A percentile compares a stretch with the other conserved stretches of the same genome.
Conservation (phyloP, 176 grass and related monocot genomes). For the Thinopyrum elongatum region DNA sequence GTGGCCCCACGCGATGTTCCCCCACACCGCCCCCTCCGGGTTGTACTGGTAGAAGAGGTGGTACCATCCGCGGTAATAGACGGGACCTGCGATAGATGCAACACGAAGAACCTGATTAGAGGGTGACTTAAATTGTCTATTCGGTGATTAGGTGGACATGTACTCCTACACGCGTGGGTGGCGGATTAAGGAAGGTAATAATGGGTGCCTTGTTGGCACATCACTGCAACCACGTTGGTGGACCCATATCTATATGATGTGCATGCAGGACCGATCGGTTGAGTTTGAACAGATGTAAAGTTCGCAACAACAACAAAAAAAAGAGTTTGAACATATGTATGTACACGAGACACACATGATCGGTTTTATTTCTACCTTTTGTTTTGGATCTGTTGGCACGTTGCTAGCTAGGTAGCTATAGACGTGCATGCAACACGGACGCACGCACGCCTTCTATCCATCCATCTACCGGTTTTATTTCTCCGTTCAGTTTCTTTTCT, state of each 20-base stretch:
- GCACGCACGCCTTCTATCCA: background rate
- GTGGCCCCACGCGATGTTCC: slow-evolving; percentile 88
- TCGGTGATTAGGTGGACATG: background rate
- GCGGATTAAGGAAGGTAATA: background rate
- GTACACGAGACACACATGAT: too few species aligned
- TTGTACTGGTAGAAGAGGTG: slow-evolving; percentile 97
- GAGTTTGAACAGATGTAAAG: too few species aligned
- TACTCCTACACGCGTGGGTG: background rate
- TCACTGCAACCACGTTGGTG: background rate
- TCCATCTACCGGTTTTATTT: background rate
- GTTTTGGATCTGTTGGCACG: background rate
- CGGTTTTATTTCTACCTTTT: background rate
- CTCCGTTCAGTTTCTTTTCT: background rate
- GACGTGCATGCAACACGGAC: background rate
- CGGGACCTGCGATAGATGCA: slow-evolving; percentile 27
- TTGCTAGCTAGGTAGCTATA: background rate
- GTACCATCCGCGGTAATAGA: slow-evolving; percentile 85
- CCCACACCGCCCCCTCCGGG: slow-evolving; percentile 67
- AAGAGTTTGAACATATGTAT: too few species aligned
- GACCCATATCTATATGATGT: background rate
- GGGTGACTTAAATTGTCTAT: too few species aligned
- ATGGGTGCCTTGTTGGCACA: background rate
- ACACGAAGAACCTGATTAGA: background rate
- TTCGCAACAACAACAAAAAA: too few species aligned
- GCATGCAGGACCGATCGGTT: background rate